These are phyloP conservation scores for Pulveroboletus ravenelii DNA, from an alignment of 768 basidiomycete species.

Conservation along the genomic window DNA sequence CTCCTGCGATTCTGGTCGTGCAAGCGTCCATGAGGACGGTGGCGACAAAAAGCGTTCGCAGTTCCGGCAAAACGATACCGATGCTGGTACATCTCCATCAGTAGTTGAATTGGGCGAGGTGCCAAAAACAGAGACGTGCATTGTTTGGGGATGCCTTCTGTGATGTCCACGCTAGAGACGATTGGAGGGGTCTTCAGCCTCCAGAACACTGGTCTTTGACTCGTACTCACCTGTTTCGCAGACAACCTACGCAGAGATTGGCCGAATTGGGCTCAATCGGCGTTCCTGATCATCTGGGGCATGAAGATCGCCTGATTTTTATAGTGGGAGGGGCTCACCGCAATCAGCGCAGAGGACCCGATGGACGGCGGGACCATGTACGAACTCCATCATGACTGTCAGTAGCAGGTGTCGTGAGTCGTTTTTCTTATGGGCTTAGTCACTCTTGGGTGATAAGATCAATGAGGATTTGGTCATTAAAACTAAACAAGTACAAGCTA, in stretches of 20 bases:
- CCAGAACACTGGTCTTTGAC: background rate
- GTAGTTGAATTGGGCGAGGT: background rate
- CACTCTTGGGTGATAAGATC: constrained; percentile 12
- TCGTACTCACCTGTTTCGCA: constrained; percentile 72
- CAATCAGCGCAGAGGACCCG: constrained; percentile 88
- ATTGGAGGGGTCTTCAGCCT: background rate
- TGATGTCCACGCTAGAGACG: constrained; percentile 78
- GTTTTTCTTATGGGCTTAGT: constrained; percentile 13
- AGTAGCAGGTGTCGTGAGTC: background rate
- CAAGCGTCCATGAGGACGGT: constrained; percentile 80
- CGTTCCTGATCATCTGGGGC: constrained; percentile 46
- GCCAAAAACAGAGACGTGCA: constrained; percentile 37
- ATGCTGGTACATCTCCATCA: constrained; percentile 44
- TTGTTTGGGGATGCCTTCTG: constrained; percentile 96
- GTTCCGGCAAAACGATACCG: constrained; percentile 89
- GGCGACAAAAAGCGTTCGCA: constrained; percentile 96
- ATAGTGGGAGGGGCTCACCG: constrained; percentile 40
- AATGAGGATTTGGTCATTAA: no score
- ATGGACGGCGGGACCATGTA: constrained; percentile 68
- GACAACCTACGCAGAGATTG: constrained; percentile 84
- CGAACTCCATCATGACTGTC: constrained; percentile 62
- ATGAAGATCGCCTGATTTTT: background rate
- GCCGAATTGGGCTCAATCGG: constrained; percentile 90
- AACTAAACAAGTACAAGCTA: no score
- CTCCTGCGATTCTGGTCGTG: constrained; percentile 87